Percentiles rank a stretch among this genome's conserved stretches.
These are phyloP conservation scores for Phytophthora syringae DNA, from an alignment of 352 stramenopile genomes.

Conservation along the genomic window DNA sequence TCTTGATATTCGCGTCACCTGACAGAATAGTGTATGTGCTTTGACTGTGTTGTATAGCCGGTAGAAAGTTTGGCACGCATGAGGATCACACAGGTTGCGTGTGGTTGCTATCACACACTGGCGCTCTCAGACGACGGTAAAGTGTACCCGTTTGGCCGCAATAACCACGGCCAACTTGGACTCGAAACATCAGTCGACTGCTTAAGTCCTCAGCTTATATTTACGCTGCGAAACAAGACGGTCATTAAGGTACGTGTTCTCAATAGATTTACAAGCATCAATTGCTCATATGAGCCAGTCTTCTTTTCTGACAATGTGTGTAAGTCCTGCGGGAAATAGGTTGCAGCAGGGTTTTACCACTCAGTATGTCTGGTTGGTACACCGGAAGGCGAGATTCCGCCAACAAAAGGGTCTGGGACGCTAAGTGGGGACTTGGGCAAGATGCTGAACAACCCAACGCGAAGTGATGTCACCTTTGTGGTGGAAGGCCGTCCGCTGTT, in stretches of 20 bases:
- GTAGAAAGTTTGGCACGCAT: slow-evolving; percentile 59
- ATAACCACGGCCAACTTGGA: slow-evolving; percentile 94
- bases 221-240: slow-evolving; percentile 55
- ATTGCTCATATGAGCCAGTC: background rate
- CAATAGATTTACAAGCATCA: background rate
- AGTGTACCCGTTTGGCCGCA: slow-evolving; percentile 93
- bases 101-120: slow-evolving; percentile 89
- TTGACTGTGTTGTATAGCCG: slow-evolving; percentile 36
- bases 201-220: slow-evolving; percentile 74
- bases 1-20: background rate
- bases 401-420: slow-evolving; percentile 32
- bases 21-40: background rate
- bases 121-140: slow-evolving; percentile 83
- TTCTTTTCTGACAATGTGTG: background rate
- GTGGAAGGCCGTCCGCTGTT: slow-evolving; percentile 73
- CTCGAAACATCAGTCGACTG: slow-evolving; percentile 79
- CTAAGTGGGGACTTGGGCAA: slow-evolving; percentile 77
- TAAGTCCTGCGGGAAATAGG: slow-evolving; percentile 34
- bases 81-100: slow-evolving; percentile 76
- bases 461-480: slow-evolving; percentile 87
- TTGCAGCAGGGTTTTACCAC: slow-evolving; percentile 95
- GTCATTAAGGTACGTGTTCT: slow-evolving; percentile 63
- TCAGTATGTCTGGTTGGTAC: slow-evolving; percentile 66
- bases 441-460: slow-evolving; percentile 85
- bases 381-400: slow-evolving; percentile 14